Conservation (phyloP, 176 grass and related monocot species). For the Hordeum marinum region DNA sequence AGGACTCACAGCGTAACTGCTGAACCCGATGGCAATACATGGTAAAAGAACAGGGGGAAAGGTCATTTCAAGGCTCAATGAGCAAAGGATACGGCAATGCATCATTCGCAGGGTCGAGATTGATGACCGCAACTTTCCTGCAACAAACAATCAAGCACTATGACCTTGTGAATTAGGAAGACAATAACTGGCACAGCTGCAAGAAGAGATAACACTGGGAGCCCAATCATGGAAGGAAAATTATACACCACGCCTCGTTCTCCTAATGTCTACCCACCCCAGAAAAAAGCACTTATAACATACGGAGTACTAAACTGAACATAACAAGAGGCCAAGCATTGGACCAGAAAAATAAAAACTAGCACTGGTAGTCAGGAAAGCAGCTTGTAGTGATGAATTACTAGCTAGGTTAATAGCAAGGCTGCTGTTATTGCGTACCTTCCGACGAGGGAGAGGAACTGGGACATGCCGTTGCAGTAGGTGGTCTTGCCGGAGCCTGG, state of each 20-base stretch:
- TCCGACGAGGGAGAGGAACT: slow-evolving; percentile 75
- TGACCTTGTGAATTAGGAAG: not conserved
- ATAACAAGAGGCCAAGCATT: not conserved
- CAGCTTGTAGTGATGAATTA: not conserved
- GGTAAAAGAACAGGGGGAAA: not conserved
- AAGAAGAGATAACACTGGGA: not conserved
- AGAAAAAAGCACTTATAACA: not conserved
- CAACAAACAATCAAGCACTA: not conserved
- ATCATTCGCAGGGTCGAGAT: slow-evolving; percentile 94
- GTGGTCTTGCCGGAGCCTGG: slow-evolving; percentile 95
- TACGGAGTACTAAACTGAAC: not conserved
- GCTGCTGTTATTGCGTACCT: slow-evolving; percentile 21
- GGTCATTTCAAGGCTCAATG: not conserved
- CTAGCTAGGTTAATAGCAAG: not conserved
- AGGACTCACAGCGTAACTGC: slow-evolving; percentile 20
- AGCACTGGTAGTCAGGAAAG: not conserved
- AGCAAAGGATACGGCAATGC: slow-evolving; percentile 75
- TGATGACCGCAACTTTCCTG: slow-evolving; percentile 90
- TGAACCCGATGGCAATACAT: not conserved
- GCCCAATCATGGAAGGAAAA: not conserved
- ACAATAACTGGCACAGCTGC: not conserved
- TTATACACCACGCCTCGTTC: not conserved
- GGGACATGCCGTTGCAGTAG: slow-evolving; percentile 98
- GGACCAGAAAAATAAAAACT: not conserved
- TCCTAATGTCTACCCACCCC: not conserved